Conservation (phyloP, 805 yeast species). For the Schizosaccharomyces octosporus region DNA sequence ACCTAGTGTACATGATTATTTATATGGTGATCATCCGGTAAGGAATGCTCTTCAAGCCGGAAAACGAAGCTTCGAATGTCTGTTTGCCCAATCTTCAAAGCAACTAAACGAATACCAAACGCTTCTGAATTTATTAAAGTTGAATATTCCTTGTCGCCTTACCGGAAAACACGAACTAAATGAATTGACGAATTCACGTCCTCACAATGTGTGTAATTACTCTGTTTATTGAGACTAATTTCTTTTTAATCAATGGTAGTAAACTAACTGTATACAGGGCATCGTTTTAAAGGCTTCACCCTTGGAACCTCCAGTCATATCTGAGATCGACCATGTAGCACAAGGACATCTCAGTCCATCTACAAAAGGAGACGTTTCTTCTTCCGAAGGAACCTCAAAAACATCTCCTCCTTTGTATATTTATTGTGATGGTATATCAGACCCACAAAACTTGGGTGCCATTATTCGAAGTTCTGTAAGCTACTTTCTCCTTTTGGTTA, state of each 20-base stretch:
- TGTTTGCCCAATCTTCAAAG: background rate
- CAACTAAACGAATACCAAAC: background rate
- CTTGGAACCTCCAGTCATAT: background rate
- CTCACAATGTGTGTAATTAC: background rate
- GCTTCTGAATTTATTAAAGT: background rate
- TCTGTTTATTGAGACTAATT: background rate
- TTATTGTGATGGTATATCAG: background rate
- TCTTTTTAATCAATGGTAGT: background rate
- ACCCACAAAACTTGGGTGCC: background rate
- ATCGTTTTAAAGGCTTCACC: background rate
- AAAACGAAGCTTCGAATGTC: background rate
- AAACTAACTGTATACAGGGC: background rate
- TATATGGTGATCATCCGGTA: background rate
- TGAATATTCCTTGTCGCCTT: background rate
- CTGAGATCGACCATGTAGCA: background rate
- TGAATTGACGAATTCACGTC: background rate
- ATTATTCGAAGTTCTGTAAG: background rate
- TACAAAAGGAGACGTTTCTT: too few relatives aligned
- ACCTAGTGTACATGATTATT: background rate
- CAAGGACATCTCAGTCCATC: too few relatives aligned
- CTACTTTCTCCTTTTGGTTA: background rate
- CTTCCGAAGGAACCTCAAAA: too few relatives aligned
- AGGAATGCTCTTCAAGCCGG: background rate
- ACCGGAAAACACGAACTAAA: background rate
- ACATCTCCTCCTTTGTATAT: background rate